These are phyloP conservation scores for Ophiostoma quercus DNA, from an alignment of 2,329 filamentous ascomycete species.

Conservation along the genomic window DNA sequence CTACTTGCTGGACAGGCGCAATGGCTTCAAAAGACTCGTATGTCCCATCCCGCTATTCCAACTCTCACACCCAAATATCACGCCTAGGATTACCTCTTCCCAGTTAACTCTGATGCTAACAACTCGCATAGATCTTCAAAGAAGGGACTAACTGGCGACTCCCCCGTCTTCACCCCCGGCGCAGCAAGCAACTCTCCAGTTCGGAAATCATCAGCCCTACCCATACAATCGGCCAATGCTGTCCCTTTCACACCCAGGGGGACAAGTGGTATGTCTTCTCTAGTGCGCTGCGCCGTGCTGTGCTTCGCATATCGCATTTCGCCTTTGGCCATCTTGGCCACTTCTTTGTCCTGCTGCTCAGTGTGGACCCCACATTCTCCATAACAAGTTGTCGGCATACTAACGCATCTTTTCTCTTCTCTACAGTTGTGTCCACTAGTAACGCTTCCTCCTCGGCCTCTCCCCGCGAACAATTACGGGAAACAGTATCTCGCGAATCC, in stretches of 20 bases:
- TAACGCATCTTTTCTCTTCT: constrained; percentile 9
- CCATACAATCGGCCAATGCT: constrained; percentile 83
- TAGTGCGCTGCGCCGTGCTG: background rate
- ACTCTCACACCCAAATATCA: background rate
- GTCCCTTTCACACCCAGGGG: constrained; percentile 76
- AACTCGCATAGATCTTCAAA: constrained; percentile 42
- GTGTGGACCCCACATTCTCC: constrained; percentile 7
- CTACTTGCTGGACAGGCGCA: constrained; percentile 12
- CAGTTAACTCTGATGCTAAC: background rate
- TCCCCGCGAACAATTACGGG: constrained; percentile 21
- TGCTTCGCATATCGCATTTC: background rate
- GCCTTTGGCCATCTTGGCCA: background rate
- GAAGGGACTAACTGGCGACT: constrained; percentile 89
- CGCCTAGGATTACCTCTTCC: background rate
- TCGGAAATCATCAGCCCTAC: constrained; percentile 69
- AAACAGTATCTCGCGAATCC: constrained; percentile 18
- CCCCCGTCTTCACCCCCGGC: constrained; percentile 84
- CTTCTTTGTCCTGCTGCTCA: background rate
- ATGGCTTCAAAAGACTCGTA: constrained; percentile 25
- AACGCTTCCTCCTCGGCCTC: constrained; percentile 26
- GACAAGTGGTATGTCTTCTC: constrained; percentile 37
- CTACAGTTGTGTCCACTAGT: constrained; percentile 24
- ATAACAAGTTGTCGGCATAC: background rate
- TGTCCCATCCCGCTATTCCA: background rate
- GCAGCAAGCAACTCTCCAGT: constrained; percentile 33